These are phyloP conservation scores for Pythium monospermum DNA, from an alignment of 352 stramenopile species.

Conservation along the genomic window DNA sequence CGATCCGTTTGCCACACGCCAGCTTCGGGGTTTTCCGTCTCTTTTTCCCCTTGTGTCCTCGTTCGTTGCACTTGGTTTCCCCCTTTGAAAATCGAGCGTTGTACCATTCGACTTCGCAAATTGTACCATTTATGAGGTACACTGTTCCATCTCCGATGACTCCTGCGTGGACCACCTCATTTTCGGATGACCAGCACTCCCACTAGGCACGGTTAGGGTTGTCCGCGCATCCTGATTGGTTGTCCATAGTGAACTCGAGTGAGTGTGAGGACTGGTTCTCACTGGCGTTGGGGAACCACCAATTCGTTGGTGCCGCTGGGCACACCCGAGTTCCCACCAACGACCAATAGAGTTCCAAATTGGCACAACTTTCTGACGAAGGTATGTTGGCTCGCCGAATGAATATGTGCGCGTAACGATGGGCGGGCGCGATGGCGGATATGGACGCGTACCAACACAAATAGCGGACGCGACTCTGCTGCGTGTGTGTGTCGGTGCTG, in stretches of 20 bases:
- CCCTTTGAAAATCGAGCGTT: background rate
- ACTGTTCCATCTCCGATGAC: too few species aligned
- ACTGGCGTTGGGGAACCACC: constrained; percentile 78
- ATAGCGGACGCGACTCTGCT: background rate
- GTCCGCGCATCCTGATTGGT: constrained; percentile 35
- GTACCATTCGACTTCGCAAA: constrained; percentile 17
- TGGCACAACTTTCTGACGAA: constrained; percentile 87
- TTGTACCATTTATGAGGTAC: constrained; percentile 8
- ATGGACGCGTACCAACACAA: background rate
- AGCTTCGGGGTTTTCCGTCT: background rate
- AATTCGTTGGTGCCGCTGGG: constrained; percentile 41
- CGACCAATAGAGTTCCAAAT: constrained; percentile 84
- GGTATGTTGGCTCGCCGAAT: constrained; percentile 35
- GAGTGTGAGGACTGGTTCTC: constrained; percentile 57
- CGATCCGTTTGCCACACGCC: background rate
- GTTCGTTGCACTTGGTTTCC: background rate
- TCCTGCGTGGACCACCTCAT: constrained; percentile 15
- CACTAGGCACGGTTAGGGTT: constrained; percentile 12
- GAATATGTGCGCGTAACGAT: constrained; percentile 12
- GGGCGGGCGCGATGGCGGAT: background rate
- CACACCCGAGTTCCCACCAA: constrained; percentile 12
- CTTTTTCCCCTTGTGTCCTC: too few species aligned
- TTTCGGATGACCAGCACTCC: background rate
- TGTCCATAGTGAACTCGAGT: constrained; percentile 62
- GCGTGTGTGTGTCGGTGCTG: background rate